Evolutionary conservation across 225 moss, liverwort and hornwort species (phyloP).

Genomic region (Ulota crispa): DNA sequence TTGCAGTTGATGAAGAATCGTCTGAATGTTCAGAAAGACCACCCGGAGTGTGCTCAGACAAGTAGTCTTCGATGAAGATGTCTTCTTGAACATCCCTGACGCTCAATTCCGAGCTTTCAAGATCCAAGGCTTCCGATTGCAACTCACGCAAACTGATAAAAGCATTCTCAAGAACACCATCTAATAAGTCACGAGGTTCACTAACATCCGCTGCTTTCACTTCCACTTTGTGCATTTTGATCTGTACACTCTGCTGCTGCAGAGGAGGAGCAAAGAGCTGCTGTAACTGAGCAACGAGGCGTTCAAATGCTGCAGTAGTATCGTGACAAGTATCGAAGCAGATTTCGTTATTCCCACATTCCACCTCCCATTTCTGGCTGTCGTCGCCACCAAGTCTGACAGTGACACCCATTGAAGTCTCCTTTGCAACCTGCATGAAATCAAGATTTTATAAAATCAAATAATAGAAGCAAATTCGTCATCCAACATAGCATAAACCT

Average conservation of each 20-base stretch:
- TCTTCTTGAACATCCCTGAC: slow-evolving; percentile 60
- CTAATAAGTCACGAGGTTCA: slow-evolving; percentile 61
- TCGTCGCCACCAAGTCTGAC: slow-evolving; percentile 66
- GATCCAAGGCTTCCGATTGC: slow-evolving; percentile 51
- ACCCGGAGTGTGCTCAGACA: slow-evolving; percentile 59
- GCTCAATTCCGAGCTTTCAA: slow-evolving; percentile 51
- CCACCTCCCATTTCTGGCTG: slow-evolving; percentile 83
- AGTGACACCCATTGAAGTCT: slow-evolving; percentile 80
- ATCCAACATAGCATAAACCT: slow-evolving; percentile 4
- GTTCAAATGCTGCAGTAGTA: slow-evolving; percentile 85
- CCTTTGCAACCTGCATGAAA: slow-evolving; percentile 76
- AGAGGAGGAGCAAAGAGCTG: slow-evolving; percentile 91
- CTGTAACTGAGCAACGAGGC: slow-evolving; percentile 88
- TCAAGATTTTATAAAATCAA: slow-evolving; percentile 10
- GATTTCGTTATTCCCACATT: slow-evolving; percentile 93
- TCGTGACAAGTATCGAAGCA: slow-evolving; percentile 96
- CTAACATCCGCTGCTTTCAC: slow-evolving; percentile 58
- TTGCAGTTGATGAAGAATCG: slow-evolving; percentile 56
- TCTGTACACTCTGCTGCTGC: slow-evolving; percentile 72
- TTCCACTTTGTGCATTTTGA: slow-evolving; percentile 71
- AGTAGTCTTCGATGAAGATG: slow-evolving; percentile 87
- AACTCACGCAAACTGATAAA: slow-evolving; percentile 70
- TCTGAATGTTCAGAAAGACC: slow-evolving; percentile 55
- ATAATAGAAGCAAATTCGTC: slow-evolving; percentile 8
- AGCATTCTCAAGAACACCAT: slow-evolving; percentile 89